Conservation (phyloP, 148 eudicot genomes). For the Cornus kousa region DNA sequence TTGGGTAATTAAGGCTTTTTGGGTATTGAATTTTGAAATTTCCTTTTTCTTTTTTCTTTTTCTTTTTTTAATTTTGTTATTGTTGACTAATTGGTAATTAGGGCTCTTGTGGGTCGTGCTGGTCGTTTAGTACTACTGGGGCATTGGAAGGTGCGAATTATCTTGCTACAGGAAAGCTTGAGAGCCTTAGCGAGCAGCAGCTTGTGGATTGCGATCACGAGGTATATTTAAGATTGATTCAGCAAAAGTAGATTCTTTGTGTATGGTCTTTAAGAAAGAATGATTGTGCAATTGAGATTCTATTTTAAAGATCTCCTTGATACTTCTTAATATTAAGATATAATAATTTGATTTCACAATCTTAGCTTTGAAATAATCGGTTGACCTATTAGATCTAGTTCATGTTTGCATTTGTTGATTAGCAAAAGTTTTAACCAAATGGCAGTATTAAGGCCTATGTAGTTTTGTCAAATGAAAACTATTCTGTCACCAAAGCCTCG, state of each 20-base stretch:
- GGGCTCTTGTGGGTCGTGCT: slow-evolving; percentile 60
- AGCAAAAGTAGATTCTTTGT: not conserved
- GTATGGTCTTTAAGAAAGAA: not conserved
- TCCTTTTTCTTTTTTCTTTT: too few species aligned
- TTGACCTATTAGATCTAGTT: too few species aligned
- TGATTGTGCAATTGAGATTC: not conserved
- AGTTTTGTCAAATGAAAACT: too few species aligned
- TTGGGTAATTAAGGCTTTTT: not conserved
- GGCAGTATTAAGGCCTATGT: too few species aligned
- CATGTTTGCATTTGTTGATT: too few species aligned
- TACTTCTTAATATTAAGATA: too few species aligned
- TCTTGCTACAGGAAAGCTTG: slow-evolving; percentile 46
- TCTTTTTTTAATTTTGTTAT: not conserved
- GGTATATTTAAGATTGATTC: not conserved
- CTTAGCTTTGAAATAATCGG: too few species aligned
- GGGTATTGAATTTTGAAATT: too few species aligned
- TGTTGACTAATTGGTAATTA: slow-evolving; percentile 5
- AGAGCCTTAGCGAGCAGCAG: slow-evolving; percentile 53
- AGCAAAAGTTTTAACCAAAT: too few species aligned
- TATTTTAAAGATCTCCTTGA: too few species aligned
- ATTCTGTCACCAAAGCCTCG: too few species aligned
- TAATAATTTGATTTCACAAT: not conserved
- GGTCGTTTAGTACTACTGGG: slow-evolving; percentile 55
- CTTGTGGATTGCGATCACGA: slow-evolving; percentile 25
- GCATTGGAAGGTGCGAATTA: slow-evolving; percentile 57